phyloP scores from a whole-genome alignment of 2,329 filamentous ascomycete species.

The Dactylonectria macrodidyma region DNA sequence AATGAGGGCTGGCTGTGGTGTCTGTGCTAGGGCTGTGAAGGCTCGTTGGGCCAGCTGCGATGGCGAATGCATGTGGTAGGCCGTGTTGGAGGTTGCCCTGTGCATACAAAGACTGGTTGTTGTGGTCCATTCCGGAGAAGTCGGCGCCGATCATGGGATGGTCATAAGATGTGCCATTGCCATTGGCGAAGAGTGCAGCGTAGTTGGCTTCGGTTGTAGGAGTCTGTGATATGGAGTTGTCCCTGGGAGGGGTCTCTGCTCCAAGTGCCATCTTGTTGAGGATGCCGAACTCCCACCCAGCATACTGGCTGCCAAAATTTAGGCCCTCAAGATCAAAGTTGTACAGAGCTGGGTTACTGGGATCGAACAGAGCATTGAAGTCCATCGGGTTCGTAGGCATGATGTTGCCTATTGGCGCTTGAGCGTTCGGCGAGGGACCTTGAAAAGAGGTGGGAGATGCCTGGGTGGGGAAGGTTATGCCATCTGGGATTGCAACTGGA shows the following conservation, averaged over 20 bases:
- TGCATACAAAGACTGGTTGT: slow-evolving; percentile 62
- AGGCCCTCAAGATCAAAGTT: slow-evolving; percentile 96
- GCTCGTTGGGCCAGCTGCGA: slow-evolving; percentile 74
- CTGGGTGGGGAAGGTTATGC: slow-evolving; percentile 72
- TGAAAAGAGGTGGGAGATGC: slow-evolving; percentile 84
- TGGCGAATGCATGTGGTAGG: slow-evolving; percentile 76
- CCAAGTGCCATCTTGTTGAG: slow-evolving; percentile 89
- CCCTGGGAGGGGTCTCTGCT: slow-evolving; percentile 82
- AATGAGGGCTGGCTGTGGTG: slow-evolving; percentile 73
- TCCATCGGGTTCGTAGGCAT: slow-evolving; percentile 65
- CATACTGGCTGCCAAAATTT: slow-evolving; percentile 93
- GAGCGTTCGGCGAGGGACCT: slow-evolving; percentile 65
- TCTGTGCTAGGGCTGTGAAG: slow-evolving; percentile 77
- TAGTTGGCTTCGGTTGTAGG: slow-evolving; percentile 57
- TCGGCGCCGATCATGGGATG: slow-evolving; percentile 65
- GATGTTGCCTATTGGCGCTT: slow-evolving; percentile 62
- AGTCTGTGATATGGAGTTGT: slow-evolving; percentile 66
- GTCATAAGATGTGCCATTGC: slow-evolving; percentile 66
- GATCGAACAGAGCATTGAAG: slow-evolving; percentile 82
- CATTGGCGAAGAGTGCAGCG: slow-evolving; percentile 66
- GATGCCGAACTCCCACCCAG: slow-evolving; percentile 95
- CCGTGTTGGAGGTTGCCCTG: slow-evolving; percentile 74
- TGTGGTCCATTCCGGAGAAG: slow-evolving; percentile 67
- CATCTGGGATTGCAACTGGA: slow-evolving; percentile 64
- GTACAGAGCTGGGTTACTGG: slow-evolving; percentile 91